Evolutionary conservation across 2,329 filamentous ascomycete genomes (phyloP), one percentile per base, ranked within the genome.

Genomic region (Metarhizium rileyi): DNA sequence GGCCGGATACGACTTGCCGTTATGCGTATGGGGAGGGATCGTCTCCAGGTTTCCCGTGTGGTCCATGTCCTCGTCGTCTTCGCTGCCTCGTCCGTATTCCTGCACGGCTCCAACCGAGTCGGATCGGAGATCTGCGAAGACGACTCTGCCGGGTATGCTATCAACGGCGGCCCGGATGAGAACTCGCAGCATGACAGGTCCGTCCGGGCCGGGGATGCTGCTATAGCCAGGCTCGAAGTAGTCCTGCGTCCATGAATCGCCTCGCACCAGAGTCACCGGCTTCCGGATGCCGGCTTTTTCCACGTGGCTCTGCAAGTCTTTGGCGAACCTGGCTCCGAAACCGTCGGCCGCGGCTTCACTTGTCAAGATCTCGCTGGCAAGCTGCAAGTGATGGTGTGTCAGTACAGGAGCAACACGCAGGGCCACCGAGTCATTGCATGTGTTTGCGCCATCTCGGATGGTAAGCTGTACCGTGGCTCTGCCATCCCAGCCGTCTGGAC

Each of bases 211-310:
- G 0, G 67, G 68, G 51, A 70, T 70, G 46, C 63, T 67, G 4
- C 58, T 57, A 50, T 67, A 71, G 1, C 56, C 67, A 0, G 68
- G 62, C 53, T 70, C 66, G 26, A 71, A 51, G 35, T 67, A 62
- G 48, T 72, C 68, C 50, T 70, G 68, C 1, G 61, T 58, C 68
- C 67, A 71, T 12, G 8, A 42, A 63, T 55, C 50, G 70, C 65
- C 27, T 50, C 53, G 1, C 49, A 46, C 20, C 60, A 53, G 50
- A 68, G 51, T 3, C 53, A 44, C 8, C 56, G 47, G 0, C 65
- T 18, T 36, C 33, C n/a, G 14, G 5, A 36, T 36, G 6, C 33
- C 33, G 33, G 14, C n/a, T 16, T 36, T 16, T 18, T 10, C 6
- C 6, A 36, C 6, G n/a, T 36, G 33, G 14, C 14, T 16, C 33